phyloP scores from a whole-genome alignment of 441 rosid species.

The Corymbia citriodora region DNA sequence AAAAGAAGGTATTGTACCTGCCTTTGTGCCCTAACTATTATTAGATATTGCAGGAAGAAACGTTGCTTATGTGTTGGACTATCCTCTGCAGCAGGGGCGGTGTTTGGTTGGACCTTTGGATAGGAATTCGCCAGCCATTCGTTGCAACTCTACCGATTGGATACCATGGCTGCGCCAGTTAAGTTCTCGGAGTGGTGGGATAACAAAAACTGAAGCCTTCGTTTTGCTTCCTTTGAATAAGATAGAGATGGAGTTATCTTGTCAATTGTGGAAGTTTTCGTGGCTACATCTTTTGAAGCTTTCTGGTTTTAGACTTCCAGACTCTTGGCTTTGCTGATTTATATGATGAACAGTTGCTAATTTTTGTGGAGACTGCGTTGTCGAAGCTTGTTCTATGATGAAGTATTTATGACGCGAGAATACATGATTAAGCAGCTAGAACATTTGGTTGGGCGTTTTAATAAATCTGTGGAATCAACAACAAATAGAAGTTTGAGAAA shows the following conservation, averaged over 20 bases:
- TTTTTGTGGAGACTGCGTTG: not conserved
- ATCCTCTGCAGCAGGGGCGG: not conserved
- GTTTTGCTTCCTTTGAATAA: not conserved
- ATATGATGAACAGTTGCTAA: not conserved
- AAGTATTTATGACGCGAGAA: not conserved
- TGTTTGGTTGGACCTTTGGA: not conserved
- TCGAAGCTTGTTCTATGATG: not conserved
- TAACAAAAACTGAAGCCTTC: not conserved
- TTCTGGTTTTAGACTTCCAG: not conserved
- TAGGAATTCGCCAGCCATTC: not conserved
- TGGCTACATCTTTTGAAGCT: not conserved
- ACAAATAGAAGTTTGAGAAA: not conserved
- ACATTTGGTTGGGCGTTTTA: not conserved
- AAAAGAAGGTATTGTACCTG: not conserved
- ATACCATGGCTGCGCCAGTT: not conserved
- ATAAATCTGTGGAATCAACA: not conserved
- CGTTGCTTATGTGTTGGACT: not conserved
- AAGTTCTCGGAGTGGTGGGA: not conserved
- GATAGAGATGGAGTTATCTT: not conserved
- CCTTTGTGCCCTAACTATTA: not conserved
- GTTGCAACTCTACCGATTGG: not conserved
- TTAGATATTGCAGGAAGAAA: not conserved
- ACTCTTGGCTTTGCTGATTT: not conserved
- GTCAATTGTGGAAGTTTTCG: not conserved
- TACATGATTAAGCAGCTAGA: not conserved